phyloP scores from a whole-genome alignment of 2,329 filamentous ascomycete species.

The Westerdykella sp. region DNA sequence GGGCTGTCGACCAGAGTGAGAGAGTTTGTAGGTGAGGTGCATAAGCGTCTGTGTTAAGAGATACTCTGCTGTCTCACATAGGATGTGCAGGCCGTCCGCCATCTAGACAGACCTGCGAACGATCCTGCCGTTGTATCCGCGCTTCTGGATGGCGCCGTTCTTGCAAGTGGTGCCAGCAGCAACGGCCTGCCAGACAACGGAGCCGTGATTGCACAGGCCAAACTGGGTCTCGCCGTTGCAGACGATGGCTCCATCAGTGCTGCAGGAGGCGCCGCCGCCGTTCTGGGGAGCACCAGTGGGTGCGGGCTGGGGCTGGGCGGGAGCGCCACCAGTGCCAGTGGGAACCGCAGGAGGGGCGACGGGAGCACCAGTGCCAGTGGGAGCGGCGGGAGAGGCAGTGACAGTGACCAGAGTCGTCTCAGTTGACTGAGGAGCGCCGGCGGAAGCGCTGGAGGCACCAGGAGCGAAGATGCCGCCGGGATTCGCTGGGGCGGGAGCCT shows the following conservation, averaged over 20 bases:
- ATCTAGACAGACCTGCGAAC: conserved; percentile 11
- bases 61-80: not conserved
- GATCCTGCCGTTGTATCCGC: conserved; percentile 24
- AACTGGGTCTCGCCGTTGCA: conserved; percentile 40
- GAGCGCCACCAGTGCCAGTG: conserved; percentile 8
- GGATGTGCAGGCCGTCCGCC: not conserved
- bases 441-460: conserved; percentile 17
- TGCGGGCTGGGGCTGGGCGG: not conserved
- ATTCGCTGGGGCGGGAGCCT: conserved; percentile 9
- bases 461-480: conserved; percentile 30
- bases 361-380: conserved; percentile 11
- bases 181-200: conserved; percentile 37
- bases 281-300: conserved; percentile 2
- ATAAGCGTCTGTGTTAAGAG: conserved; percentile 1
- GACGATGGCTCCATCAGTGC: conserved; percentile 32
- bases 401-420: conserved; percentile 27
- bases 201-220: conserved; percentile 40
- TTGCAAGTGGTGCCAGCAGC: conserved; percentile 41
- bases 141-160: conserved; percentile 36
- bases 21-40: not conserved
- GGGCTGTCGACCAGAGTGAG: not conserved
- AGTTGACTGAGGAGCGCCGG: conserved; percentile 12
- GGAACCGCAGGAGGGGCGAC: conserved; percentile 6
- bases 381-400: conserved; percentile 12
- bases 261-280: conserved; percentile 14